phyloP scores from a whole-genome alignment of 768 basidiomycete species.

The Cubamyces sp. region DNA sequence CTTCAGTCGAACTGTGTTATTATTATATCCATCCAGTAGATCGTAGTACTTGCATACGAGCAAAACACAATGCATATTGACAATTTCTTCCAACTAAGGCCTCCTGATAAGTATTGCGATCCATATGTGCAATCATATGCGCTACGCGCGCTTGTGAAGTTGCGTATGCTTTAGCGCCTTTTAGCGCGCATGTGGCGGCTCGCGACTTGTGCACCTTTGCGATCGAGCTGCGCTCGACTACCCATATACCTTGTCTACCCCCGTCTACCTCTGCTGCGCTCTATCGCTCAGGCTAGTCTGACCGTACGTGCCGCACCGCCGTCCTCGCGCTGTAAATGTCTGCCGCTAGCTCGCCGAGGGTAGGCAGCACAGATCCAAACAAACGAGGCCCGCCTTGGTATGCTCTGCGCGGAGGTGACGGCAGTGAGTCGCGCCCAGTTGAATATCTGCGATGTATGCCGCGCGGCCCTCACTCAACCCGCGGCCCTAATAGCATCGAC shows the following conservation, averaged over 20 bases:
- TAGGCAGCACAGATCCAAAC: conserved; percentile 10
- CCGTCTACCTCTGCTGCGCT: no score
- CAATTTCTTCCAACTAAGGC: no score
- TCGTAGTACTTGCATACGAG: conserved; percentile 6
- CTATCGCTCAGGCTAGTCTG: no score
- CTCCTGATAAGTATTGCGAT: no score
- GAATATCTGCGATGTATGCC: neutral
- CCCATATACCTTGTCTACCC: no score
- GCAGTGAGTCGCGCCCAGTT: conserved; percentile 19
- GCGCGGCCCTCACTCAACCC: neutral
- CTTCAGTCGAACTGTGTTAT: conserved; percentile 15
- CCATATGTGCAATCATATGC: no score
- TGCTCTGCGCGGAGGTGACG: conserved; percentile 24
- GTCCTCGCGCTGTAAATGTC: conserved; percentile 18
- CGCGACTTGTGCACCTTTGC: neutral
- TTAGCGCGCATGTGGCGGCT: neutral
- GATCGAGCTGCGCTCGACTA: no score
- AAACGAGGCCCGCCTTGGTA: conserved; percentile 23
- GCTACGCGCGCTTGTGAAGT: no score
- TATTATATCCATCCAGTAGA: conserved; percentile 17
- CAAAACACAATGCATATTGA: conserved; percentile 4
- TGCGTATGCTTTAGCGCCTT: no score
- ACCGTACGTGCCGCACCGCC: neutral
- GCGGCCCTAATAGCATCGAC: conserved; percentile 44
- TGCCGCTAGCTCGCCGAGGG: conserved; percentile 18